Percentiles rank a stretch among this genome's conserved stretches.
These are phyloP conservation scores for Candida maris DNA, from an alignment of 805 yeast genomes.

Conservation along the genomic window DNA sequence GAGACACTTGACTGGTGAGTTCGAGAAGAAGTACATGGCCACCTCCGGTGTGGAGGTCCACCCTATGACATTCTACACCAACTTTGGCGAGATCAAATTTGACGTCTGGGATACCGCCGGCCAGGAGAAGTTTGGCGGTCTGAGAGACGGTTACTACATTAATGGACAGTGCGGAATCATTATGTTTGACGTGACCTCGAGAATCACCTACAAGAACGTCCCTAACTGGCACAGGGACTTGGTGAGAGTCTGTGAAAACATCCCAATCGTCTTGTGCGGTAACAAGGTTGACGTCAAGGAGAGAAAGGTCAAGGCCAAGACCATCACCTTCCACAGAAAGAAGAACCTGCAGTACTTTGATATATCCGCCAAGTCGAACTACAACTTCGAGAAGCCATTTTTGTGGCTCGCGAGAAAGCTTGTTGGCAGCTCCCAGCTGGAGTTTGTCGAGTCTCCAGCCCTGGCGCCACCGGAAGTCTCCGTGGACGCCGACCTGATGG, in stretches of 20 bases:
- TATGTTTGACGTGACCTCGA: constrained; percentile 99
- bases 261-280: constrained; percentile 98
- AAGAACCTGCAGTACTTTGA: constrained; percentile 99
- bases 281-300: constrained; percentile 99
- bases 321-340: constrained; percentile 99
- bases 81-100: constrained; percentile 97
- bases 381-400: constrained; percentile 99
- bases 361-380: constrained; percentile 98
- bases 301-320: constrained; percentile 99
- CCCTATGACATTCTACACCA: constrained; percentile 96
- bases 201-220: constrained; percentile 99
- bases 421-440: constrained; percentile 96
- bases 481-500: constrained; percentile 95
- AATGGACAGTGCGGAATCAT: constrained; percentile 99
- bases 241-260: constrained; percentile 99
- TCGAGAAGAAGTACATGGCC: constrained; percentile 98
- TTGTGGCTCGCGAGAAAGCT: constrained; percentile 99
- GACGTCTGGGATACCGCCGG: constrained; percentile 99
- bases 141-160: constrained; percentile 99
- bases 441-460: constrained; percentile 99
- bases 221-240: constrained; percentile 99
- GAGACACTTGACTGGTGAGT: constrained; percentile 99
- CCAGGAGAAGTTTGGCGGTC: constrained; percentile 99
- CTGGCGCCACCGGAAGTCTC: constrained; percentile 99
- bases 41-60: constrained; percentile 99